Conservation (phyloP, 495 filamentous ascomycete species). For the Aspergillus diversus region DNA sequence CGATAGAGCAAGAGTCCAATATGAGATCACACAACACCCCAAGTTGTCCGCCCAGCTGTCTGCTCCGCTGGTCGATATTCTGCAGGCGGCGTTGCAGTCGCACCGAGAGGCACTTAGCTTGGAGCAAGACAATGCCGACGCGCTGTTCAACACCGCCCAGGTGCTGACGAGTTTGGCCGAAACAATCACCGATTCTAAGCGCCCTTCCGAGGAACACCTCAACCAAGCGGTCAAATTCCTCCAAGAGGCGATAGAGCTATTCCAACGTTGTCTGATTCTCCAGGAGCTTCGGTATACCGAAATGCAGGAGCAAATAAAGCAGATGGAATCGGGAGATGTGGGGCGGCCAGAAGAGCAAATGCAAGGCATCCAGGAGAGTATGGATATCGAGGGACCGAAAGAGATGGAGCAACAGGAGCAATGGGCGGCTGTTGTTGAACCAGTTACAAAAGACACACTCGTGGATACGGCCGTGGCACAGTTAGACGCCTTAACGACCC, state of each 20-base stretch:
- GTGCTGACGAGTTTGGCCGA: slow-evolving; percentile 68
- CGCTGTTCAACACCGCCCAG: slow-evolving; percentile 71
- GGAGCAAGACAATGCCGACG: slow-evolving; percentile 64
- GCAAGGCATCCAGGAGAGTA: slow-evolving; percentile 23
- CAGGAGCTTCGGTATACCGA: slow-evolving; percentile 62
- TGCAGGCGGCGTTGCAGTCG: slow-evolving; percentile 61
- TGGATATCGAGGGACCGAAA: slow-evolving; percentile 23
- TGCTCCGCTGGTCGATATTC: slow-evolving; percentile 50
- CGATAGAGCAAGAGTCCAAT: slow-evolving; percentile 63
- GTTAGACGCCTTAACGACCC: slow-evolving; percentile 57
- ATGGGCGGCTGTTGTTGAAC: slow-evolving; percentile 65
- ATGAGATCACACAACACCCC: slow-evolving; percentile 65
- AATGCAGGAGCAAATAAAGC: slow-evolving; percentile 48
- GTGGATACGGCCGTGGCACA: slow-evolving; percentile 68
- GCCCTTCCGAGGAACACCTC: slow-evolving; percentile 42
- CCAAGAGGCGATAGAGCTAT: slow-evolving; percentile 65
- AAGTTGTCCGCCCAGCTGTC: slow-evolving; percentile 59
- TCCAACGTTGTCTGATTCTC: slow-evolving; percentile 61
- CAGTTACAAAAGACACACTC: slow-evolving; percentile 62
- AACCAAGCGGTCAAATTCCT: slow-evolving; percentile 50
- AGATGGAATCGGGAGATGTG: slow-evolving; percentile 43
- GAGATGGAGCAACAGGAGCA: slow-evolving; percentile 50
- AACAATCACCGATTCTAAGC: slow-evolving; percentile 52
- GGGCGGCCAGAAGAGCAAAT: slow-evolving; percentile 24
- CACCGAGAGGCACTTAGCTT: slow-evolving; percentile 62